Percentiles rank a stretch among this genome's conserved stretches.
Conservation (phyloP, 176 grass and related monocot genomes). For the Carex littledalei region DNA sequence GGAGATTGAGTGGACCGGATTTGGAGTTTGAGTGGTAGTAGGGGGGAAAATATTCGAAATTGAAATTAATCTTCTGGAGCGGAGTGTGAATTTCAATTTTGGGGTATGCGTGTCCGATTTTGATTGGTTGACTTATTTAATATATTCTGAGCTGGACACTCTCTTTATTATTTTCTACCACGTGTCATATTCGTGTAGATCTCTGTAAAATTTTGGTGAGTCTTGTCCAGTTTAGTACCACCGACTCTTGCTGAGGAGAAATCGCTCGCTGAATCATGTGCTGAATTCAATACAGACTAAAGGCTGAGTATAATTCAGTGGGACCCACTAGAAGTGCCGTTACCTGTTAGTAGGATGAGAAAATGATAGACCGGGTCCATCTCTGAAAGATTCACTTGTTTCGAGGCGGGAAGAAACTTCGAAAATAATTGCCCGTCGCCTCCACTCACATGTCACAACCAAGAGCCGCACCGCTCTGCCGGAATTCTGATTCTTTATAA, state of each 20-base stretch:
- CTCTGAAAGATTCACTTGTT: not conserved
- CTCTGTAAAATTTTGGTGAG: not conserved
- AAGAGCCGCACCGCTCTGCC: too few species aligned
- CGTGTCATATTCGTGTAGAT: not conserved
- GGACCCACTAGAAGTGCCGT: not conserved
- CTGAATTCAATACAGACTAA: not conserved
- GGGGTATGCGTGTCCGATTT: not conserved
- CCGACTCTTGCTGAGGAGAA: not conserved
- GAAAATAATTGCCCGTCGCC: not conserved
- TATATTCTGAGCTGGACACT: not conserved
- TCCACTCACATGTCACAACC: too few species aligned
- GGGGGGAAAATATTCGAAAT: not conserved
- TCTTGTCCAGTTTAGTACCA: not conserved
- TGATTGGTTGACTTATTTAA: not conserved
- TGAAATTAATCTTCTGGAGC: not conserved
- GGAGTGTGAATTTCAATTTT: not conserved
- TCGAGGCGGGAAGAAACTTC: not conserved
- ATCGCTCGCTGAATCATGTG: not conserved
- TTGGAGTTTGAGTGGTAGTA: constrained; percentile 27
- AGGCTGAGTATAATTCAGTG: not conserved
- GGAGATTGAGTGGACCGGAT: constrained; percentile 27
- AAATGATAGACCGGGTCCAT: not conserved
- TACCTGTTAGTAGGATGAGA: not conserved
- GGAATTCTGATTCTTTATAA: too few species aligned
- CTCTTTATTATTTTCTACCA: not conserved